phyloP scores from a whole-genome alignment of 345 rosid genomes.

The Cardiospermum halicacabum region DNA sequence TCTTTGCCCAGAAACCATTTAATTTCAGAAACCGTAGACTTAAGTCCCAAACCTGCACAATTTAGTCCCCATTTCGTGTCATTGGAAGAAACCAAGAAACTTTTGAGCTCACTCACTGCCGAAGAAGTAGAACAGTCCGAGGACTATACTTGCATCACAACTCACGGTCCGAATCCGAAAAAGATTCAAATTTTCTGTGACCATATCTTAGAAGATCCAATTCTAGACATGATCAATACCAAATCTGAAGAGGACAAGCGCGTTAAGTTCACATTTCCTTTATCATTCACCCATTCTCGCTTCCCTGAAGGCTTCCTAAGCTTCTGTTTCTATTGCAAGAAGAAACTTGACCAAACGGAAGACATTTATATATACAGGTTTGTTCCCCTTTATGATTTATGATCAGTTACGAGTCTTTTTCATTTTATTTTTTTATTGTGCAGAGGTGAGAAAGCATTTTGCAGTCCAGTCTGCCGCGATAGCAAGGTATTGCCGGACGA shows the following conservation, averaged over 20 bases:
- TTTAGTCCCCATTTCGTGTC: conserved; percentile 38
- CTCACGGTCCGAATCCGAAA: conserved; percentile 62
- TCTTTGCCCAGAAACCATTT: conserved; percentile 43
- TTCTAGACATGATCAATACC: conserved; percentile 34
- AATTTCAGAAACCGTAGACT: conserved; percentile 17
- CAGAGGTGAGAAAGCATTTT: conserved; percentile 37
- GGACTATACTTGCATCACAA: conserved; percentile 68
- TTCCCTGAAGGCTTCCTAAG: conserved; percentile 28
- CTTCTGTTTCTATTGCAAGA: conserved; percentile 37
- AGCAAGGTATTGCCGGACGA: conserved; percentile 33
- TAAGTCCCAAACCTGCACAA: conserved; percentile 22
- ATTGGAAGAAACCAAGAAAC: conserved; percentile 23
- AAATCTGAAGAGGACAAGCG: conserved; percentile 18
- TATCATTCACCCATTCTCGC: not conserved
- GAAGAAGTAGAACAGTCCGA: conserved; percentile 57
- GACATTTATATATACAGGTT: conserved; percentile 37
- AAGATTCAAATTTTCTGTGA: conserved; percentile 59
- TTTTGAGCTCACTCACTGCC: conserved; percentile 37
- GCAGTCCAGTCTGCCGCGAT: conserved; percentile 29
- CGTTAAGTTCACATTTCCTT: conserved; percentile 7
- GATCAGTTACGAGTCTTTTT: conserved; percentile 2
- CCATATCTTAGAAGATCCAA: conserved; percentile 47
- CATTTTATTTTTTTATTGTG: conserved; percentile 13
- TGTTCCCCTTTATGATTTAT: conserved; percentile 7
- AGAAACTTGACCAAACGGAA: conserved; percentile 22